These are phyloP conservation scores for Salvia sclarea DNA, from an alignment of 305 asterid genomes.

Conservation along the genomic window DNA sequence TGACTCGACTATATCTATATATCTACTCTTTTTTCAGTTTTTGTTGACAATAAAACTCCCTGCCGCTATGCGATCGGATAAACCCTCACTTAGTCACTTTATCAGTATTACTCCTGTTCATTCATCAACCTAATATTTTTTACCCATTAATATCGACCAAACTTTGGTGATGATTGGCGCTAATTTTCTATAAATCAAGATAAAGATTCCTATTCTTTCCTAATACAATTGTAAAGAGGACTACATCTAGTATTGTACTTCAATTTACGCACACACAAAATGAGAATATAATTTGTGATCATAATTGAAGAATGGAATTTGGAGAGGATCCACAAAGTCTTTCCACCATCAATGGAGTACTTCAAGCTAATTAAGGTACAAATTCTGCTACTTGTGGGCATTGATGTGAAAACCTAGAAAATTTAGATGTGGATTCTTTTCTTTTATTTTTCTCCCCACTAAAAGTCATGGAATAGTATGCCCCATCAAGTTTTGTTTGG, in stretches of 20 bases:
- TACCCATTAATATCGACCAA: too few relatives aligned
- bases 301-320: constrained; percentile 31
- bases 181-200: too few relatives aligned
- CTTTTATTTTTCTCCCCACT: not conserved
- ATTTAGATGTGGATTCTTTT: not conserved
- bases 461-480: constrained; percentile 27
- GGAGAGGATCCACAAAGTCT: constrained; percentile 24
- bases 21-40: too few relatives aligned
- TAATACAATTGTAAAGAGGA: constrained; percentile 11
- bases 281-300: constrained; percentile 31
- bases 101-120: too few relatives aligned
- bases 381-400: not conserved
- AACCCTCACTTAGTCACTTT: too few relatives aligned
- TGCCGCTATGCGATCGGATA: too few relatives aligned
- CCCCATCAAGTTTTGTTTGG: constrained; percentile 28
- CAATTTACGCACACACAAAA: constrained; percentile 37
- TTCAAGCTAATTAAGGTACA: constrained; percentile 7
- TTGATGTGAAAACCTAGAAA: constrained; percentile 19
- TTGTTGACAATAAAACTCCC: too few relatives aligned
- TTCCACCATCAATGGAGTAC: constrained; percentile 23
- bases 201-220: not conserved
- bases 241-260: constrained; percentile 20
- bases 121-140: too few relatives aligned
- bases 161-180: too few relatives aligned
- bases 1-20: not conserved